Evolutionary conservation across 2,329 filamentous ascomycete genomes (phyloP), one percentile per base, ranked within the genome.

Genomic region (Aspergillus sp.): DNA sequence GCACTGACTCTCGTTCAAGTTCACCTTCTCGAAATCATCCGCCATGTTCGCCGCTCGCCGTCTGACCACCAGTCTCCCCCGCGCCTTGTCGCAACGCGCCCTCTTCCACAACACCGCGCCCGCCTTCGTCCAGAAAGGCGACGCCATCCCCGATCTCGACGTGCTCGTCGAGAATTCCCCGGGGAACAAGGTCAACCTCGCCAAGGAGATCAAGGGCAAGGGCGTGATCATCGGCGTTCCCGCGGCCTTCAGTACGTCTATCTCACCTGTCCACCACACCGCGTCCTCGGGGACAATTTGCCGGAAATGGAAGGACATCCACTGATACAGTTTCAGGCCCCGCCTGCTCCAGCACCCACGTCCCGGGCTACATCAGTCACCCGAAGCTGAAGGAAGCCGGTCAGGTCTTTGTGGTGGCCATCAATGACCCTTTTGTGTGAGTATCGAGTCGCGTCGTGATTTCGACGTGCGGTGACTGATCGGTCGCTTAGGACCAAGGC

Each of bases 391-490:
- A 89, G 76, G 80, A 87, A 55, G 90, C 89, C 25, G 92, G 91
- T 45, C 81, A 88, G 65, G 89, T 96, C 43, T 96, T 95, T 66
- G 90, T 97, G 38, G 85, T 97, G 52, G 86, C 89, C 14, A 92
- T 97, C 69, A 97, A 97, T 70, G 93, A 97, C 71, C 84, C 91
- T 17, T 97, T 97, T 71, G 92, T 96, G 89, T 95, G 79, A 75
- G 88, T 76, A n/a, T n/a, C 21, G 3, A 21, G 16, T 48, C 34
- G 34, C 34, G 34, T 17, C 14, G 16, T 38, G 7, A n/a, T 3
- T 10, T 10, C n/a, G 5, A 38, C 14, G 14, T n/a, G 16, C 16
- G 23, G 19, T 5, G 19, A 36, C 14, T 4, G 40, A 31, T 31
- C 32, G 1, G 2, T 7, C 34, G n/a, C 14, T 3, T 57, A 94